phyloP scores from a whole-genome alignment of 1,284 basidiomycete species.

The Exobasidium rhododendri region DNA sequence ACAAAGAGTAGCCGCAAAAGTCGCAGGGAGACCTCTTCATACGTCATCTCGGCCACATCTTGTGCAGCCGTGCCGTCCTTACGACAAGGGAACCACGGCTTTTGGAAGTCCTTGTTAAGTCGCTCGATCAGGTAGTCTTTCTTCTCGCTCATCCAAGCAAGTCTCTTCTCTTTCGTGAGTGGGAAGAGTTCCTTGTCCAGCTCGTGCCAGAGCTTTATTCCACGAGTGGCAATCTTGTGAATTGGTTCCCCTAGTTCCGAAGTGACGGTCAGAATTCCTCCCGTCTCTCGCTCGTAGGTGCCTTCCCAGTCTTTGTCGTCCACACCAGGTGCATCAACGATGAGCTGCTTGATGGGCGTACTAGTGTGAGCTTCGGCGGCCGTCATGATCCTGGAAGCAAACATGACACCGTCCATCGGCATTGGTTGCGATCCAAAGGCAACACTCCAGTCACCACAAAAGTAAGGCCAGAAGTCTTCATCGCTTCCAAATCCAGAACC shows the following conservation, averaged over 20 bases:
- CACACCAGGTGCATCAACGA: slow-evolving; percentile 89
- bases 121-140: slow-evolving; percentile 85
- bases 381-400: slow-evolving; percentile 94
- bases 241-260: slow-evolving; percentile 98
- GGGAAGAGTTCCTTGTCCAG: slow-evolving; percentile 88
- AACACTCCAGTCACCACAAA: slow-evolving; percentile 91
- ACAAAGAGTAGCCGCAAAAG: slow-evolving; percentile 93
- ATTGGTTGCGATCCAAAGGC: slow-evolving; percentile 86
- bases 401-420: slow-evolving; percentile 95
- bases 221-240: slow-evolving; percentile 96
- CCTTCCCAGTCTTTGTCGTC: slow-evolving; percentile 88
- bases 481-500: slow-evolving; percentile 96
- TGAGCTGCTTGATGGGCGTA: slow-evolving; percentile 90
- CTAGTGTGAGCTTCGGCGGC: slow-evolving; percentile 96
- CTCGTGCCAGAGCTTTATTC: slow-evolving; percentile 95
- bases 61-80: slow-evolving; percentile 64
- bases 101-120: slow-evolving; percentile 91
- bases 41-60: slow-evolving; percentile 94
- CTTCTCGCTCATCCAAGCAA: slow-evolving; percentile 79
- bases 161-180: slow-evolving; percentile 89
- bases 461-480: slow-evolving; percentile 94
- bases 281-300: slow-evolving; percentile 86
- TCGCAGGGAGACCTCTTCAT: slow-evolving; percentile 88
- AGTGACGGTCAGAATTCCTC: slow-evolving; percentile 91
- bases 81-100: slow-evolving; percentile 58